Conservation (phyloP, 225 moss, liverwort and hornwort genomes). For the Bryoerythrophyllum caledonicum region DNA sequence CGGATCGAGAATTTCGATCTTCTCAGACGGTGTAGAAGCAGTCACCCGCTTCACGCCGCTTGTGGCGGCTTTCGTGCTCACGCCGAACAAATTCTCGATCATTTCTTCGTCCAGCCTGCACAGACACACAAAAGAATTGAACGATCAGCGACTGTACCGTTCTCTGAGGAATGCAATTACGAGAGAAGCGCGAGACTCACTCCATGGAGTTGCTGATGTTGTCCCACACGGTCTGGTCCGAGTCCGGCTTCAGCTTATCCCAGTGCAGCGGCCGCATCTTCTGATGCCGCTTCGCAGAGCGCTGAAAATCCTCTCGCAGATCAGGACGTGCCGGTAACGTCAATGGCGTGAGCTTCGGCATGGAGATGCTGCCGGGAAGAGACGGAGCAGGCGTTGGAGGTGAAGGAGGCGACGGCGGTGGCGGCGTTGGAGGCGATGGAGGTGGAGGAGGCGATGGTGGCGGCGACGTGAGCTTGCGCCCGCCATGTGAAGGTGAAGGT, state of each 20-base stretch:
- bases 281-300: constrained; percentile 37
- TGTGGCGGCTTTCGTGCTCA: constrained; percentile 25
- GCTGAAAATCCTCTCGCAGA: constrained; percentile 30
- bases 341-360: constrained; percentile 37
- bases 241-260: constrained; percentile 86
- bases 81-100: constrained; percentile 68
- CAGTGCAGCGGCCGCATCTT: constrained; percentile 92
- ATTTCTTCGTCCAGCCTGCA: constrained; percentile 69
- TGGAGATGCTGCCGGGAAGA: constrained; percentile 15
- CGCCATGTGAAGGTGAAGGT: constrained; percentile 15
- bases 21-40: constrained; percentile 14
- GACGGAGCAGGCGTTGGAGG: constrained; percentile 18
- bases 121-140: constrained; percentile 14
- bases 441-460: constrained; percentile 24
- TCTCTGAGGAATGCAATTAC: neutral
- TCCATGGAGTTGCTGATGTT: constrained; percentile 84
- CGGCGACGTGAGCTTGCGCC: constrained; percentile 13
- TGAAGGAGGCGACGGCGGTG: constrained; percentile 41
- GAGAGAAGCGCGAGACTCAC: constrained; percentile 42
- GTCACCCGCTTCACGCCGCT: constrained; percentile 24
- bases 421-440: neutral
- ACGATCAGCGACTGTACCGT: neutral
- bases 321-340: constrained; percentile 37
- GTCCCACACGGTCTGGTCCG: constrained; percentile 78
- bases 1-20: constrained; percentile 55